Evolutionary conservation across 2,329 filamentous ascomycete species (phyloP).

Genomic region (Ophiocordyceps sinensis): DNA sequence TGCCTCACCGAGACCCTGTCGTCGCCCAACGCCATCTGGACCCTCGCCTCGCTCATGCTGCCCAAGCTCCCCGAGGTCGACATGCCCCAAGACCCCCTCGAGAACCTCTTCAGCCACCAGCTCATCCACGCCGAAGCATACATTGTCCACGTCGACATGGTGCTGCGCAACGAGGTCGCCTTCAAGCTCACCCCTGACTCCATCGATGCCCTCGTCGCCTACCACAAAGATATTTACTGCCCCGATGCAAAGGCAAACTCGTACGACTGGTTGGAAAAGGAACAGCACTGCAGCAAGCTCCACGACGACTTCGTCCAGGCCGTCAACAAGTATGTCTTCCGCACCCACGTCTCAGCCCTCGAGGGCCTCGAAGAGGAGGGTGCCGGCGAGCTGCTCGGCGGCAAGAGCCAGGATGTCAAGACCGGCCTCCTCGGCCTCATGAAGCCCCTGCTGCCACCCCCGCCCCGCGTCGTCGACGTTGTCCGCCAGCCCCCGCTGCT

Average conservation of each 20-base stretch:
- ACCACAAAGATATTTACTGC: conserved; percentile 92
- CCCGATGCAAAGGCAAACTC: conserved; percentile 78
- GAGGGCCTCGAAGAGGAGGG: conserved; percentile 96
- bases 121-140: conserved; percentile 91
- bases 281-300: conserved; percentile 88
- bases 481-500: conserved; percentile 75
- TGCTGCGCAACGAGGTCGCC: conserved; percentile 89
- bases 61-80: conserved; percentile 79
- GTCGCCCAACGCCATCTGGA: conserved; percentile 85
- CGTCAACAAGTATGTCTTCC: conserved; percentile 93
- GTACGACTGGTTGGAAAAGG: conserved; percentile 94
- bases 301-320: conserved; percentile 95
- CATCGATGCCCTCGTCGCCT: conserved; percentile 84
- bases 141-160: conserved; percentile 98
- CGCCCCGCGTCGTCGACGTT: conserved; percentile 78
- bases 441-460: conserved; percentile 72
- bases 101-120: conserved; percentile 86
- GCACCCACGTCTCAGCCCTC: conserved; percentile 73
- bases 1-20: conserved; percentile 93
- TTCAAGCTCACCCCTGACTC: conserved; percentile 95
- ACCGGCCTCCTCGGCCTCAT: conserved; percentile 70
- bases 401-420: conserved; percentile 90
- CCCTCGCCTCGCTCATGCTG: conserved; percentile 81
- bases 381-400: conserved; percentile 80
- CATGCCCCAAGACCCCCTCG: conserved; percentile 67